Percentiles rank a stretch among this genome's conserved stretches.
Conservation (phyloP, 495 filamentous ascomycete genomes). For the Aspergillus heteromorphus region DNA sequence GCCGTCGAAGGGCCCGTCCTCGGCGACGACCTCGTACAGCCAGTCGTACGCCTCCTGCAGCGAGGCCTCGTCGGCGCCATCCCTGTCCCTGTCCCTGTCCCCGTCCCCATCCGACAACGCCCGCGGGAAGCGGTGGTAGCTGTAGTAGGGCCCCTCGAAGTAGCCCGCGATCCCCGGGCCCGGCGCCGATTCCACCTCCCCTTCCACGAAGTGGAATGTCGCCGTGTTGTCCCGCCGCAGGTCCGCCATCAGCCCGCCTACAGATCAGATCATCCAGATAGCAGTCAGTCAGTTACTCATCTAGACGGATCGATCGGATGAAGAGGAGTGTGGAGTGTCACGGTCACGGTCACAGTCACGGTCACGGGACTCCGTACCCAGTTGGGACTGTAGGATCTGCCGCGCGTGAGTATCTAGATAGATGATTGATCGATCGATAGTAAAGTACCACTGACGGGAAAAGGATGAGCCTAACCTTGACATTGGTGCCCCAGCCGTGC, state of each 20-base stretch:
- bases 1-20: conserved; percentile 36
- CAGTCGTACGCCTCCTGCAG: conserved; percentile 24
- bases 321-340: no score
- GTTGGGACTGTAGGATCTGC: conserved; percentile 26
- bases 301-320: no score
- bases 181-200: conserved; percentile 27
- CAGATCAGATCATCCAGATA: no score
- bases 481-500: conserved; percentile 30
- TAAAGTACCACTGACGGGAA: no score
- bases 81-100: no score
- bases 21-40: conserved; percentile 27
- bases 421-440: no score
- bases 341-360: no score
- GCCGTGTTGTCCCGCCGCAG: conserved; percentile 29
- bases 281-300: no score
- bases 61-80: conserved; percentile 20
- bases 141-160: conserved; percentile 33
- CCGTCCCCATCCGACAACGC: conserved; percentile 18
- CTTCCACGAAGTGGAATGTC: conserved; percentile 30
- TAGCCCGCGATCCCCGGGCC: conserved; percentile 29
- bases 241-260: conserved; percentile 24
- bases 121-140: conserved; percentile 32
- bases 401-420: no score
- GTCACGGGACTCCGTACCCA: conserved; percentile 18
- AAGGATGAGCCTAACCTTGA: conserved; percentile 16